Evolutionary conservation across 2,329 filamentous ascomycete species (phyloP).

Genomic region (Zopfia rhizophila): DNA sequence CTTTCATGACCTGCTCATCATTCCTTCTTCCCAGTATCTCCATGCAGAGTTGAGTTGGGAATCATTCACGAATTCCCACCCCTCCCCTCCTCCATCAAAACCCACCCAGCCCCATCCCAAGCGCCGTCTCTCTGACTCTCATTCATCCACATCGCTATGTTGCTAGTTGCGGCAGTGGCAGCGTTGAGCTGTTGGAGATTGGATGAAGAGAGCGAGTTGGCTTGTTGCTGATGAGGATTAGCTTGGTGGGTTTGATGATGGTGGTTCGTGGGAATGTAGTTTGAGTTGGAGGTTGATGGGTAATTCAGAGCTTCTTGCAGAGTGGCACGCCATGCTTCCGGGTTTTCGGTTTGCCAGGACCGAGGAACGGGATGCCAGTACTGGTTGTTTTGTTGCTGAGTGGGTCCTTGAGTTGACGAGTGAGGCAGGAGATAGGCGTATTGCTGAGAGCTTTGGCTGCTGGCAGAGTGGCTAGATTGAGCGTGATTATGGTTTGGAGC

Average conservation of each 20-base stretch:
- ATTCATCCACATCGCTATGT: slow-evolving; percentile 15
- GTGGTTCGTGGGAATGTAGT: background rate
- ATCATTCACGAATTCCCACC: too few relatives aligned
- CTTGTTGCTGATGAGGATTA: background rate
- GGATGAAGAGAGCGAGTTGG: slow-evolving; percentile 8
- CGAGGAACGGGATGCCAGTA: slow-evolving; percentile 21
- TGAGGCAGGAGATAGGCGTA: too few relatives aligned
- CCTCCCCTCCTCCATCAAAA: too few relatives aligned
- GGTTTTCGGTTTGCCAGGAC: slow-evolving; percentile 12
- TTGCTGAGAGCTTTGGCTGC: too few relatives aligned
- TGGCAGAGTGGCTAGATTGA: too few relatives aligned
- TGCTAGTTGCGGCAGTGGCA: background rate
- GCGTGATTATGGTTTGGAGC: too few relatives aligned
- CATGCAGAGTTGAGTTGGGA: too few relatives aligned
- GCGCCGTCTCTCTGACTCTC: slow-evolving; percentile 15
- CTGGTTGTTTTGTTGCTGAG: background rate
- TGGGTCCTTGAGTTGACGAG: background rate
- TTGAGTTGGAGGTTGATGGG: background rate
- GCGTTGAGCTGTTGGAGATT: slow-evolving; percentile 14
- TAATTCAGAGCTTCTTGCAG: slow-evolving; percentile 5
- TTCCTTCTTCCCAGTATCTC: too few relatives aligned
- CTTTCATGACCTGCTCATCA: too few relatives aligned
- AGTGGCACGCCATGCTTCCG: slow-evolving; percentile 3
- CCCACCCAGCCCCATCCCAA: slow-evolving; percentile 23
- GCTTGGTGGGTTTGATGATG: background rate